Conservation (phyloP, 1,139 yeast genomes). For the Taiozyma sp. region DNA sequence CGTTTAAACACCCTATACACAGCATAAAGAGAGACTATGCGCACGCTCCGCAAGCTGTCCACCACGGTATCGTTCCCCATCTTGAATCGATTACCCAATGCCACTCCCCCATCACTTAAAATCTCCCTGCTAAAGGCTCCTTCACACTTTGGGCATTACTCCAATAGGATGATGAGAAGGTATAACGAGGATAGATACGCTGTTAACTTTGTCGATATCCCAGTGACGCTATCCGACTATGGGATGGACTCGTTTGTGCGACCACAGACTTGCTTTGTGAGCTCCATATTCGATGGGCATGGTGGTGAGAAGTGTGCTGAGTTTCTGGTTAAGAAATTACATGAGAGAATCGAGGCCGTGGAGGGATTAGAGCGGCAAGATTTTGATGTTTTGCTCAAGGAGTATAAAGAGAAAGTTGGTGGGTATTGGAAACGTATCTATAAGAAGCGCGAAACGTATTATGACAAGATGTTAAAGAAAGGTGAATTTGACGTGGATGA, state of each 20-base stretch:
- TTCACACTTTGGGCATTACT: conserved; percentile 72
- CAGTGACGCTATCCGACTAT: conserved; percentile 31
- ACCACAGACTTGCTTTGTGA: conserved; percentile 12
- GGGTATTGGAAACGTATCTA: conserved; percentile 88
- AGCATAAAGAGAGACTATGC: neutral
- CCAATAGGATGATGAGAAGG: conserved; percentile 71
- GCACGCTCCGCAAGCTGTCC: conserved; percentile 3
- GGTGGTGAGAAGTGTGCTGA: conserved; percentile 79
- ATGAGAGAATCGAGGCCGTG: conserved; percentile 49
- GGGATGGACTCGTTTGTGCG: conserved; percentile 19
- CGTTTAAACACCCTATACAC: neutral
- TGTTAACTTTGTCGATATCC: conserved; percentile 29
- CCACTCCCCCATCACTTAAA: conserved; percentile 12
- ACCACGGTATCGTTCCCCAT: conserved; percentile 18
- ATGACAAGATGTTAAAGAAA: conserved; percentile 37
- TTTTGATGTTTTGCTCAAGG: conserved; percentile 39
- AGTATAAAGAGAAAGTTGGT: conserved; percentile 59
- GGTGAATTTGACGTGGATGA: conserved; percentile 32
- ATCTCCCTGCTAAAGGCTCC: conserved; percentile 67
- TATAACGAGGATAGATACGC: conserved; percentile 77
- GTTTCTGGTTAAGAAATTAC: conserved; percentile 51
- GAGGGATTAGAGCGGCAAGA: conserved; percentile 24
- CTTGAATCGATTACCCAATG: conserved; percentile 1
- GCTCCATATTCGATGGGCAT: conserved; percentile 82
- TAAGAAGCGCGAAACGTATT: conserved; percentile 40